Evolutionary conservation across 2,329 filamentous ascomycete species (phyloP), one percentile per base, ranked within the genome.

Genomic region (Oidium heveae): DNA sequence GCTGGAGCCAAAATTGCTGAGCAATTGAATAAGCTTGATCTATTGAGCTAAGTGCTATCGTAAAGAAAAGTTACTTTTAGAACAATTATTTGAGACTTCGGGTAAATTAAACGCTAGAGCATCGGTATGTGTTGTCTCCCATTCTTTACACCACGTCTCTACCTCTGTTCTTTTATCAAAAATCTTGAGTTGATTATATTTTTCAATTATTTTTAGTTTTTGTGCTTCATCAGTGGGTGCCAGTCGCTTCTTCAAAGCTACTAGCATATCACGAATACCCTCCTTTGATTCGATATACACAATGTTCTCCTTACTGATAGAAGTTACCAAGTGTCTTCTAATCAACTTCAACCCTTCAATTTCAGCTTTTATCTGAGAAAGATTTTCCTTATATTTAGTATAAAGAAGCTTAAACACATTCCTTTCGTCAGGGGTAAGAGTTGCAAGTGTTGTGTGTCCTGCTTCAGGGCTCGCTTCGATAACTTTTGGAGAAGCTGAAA

Each of bases 251-350:
- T 54, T 44, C 1, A 54, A 15, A 13, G 37, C 52, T 54, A 44
- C 28, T 10, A 54, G 20, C 16, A 24, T 52, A 3, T 52, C 33
- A 20, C 20, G 16, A 5, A 52, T 52, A 6, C 18, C 44, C 1
- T 54, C 37, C 37, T 44, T 28, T 32, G 41, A 20, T 54, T 54
- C 37, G 22, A 54, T 54, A 22, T 54, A 46, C 4, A 54, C 50
- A 22, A 24, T 52, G 16, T 52, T 39, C 1, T 52, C 33, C 15
- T 52, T 52, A 4, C n/a, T 52, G 20, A 52, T 16, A 13, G 50
- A 22, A 9, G 50, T 37, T 24, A 52, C 33, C 2, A 52, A 4
- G 33, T 39, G 32, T 15, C 24, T 52, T 52, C 50, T 52, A 18
- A 52, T 52, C 22, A 10, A 18, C 22, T 22, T 39, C 1, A 52